phyloP scores from a whole-genome alignment of 768 basidiomycete genomes.

The Lentinula aciculospora region DNA sequence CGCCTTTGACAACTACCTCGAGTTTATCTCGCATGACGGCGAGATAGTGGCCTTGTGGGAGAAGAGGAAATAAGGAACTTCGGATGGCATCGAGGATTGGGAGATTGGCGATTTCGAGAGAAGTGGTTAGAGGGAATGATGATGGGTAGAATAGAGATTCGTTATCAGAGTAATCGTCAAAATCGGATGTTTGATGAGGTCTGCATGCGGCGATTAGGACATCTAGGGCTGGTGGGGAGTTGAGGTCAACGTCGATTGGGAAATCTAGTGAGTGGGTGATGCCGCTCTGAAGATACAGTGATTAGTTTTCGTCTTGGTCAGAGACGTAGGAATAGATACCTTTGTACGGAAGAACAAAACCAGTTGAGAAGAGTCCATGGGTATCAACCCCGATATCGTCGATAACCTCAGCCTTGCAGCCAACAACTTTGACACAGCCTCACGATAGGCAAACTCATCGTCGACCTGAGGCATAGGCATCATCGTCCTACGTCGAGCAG shows the following conservation, averaged over 20 bases:
- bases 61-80: slow-evolving; percentile 63
- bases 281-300: slow-evolving; percentile 44
- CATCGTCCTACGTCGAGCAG: slow-evolving; percentile 26
- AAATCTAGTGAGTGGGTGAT: slow-evolving; percentile 80
- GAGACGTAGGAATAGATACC: slow-evolving; percentile 31
- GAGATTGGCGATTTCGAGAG: slow-evolving; percentile 76
- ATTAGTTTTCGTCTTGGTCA: slow-evolving; percentile 3
- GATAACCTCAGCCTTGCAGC: slow-evolving; percentile 57
- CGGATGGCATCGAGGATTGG: slow-evolving; percentile 77
- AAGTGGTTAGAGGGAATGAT: slow-evolving; percentile 65
- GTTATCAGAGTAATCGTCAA: slow-evolving; percentile 48
- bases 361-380: slow-evolving; percentile 60
- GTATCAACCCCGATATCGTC: slow-evolving; percentile 62
- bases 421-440: slow-evolving; percentile 51
- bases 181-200: slow-evolving; percentile 52
- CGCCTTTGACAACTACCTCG: slow-evolving; percentile 61
- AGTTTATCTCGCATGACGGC: slow-evolving; percentile 62
- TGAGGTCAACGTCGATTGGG: slow-evolving; percentile 72
- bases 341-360: slow-evolving; percentile 77
- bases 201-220: slow-evolving; percentile 72
- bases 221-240: slow-evolving; percentile 71
- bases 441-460: slow-evolving; percentile 47
- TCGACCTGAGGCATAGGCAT: slow-evolving; percentile 29
- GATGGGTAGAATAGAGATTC: slow-evolving; percentile 72
- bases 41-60: slow-evolving; percentile 66